Evolutionary conservation across 805 yeast genomes (phyloP).

Genomic region (Zygoascus flipseniorum): DNA sequence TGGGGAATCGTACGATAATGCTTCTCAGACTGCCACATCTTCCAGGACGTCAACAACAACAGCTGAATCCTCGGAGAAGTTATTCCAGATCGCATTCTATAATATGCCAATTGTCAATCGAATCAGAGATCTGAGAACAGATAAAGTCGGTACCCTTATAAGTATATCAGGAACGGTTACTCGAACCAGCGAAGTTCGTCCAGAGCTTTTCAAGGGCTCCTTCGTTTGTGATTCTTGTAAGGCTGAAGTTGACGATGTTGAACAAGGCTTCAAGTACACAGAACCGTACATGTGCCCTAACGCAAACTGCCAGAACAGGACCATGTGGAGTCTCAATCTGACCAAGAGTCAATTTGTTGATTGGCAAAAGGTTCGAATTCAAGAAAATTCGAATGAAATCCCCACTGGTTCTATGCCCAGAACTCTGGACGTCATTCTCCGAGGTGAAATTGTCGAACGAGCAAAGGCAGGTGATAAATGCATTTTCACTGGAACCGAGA

Average conservation of each 20-base stretch:
- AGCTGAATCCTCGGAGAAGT: constrained; percentile 49
- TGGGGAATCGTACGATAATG: constrained; percentile 23
- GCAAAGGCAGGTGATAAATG: constrained; percentile 98
- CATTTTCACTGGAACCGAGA: constrained; percentile 87
- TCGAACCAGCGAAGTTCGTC: constrained; percentile 91
- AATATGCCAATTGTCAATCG: constrained; percentile 75
- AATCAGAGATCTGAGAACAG: constrained; percentile 85
- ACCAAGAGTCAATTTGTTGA: constrained; percentile 81
- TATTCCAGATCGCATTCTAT: constrained; percentile 85
- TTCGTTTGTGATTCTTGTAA: constrained; percentile 86
- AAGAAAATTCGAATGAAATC: constrained; percentile 91
- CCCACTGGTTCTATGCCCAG: constrained; percentile 99
- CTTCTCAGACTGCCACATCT: constrained; percentile 31
- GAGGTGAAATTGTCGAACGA: constrained; percentile 91
- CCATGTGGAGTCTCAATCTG: constrained; percentile 76
- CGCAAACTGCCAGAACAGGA: constrained; percentile 79
- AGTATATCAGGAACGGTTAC: constrained; percentile 92
- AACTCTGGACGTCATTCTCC: constrained; percentile 79
- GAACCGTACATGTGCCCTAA: constrained; percentile 91
- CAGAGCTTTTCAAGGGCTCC: constrained; percentile 79
- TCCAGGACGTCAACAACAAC: constrained; percentile 18
- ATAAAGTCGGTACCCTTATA: constrained; percentile 75
- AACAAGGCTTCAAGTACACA: constrained; percentile 86
- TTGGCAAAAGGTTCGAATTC: constrained; percentile 95
- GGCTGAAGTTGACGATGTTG: constrained; percentile 78